Evolutionary conservation across 768 basidiomycete species (phyloP).

Genomic region (Tylopilus balloui): DNA sequence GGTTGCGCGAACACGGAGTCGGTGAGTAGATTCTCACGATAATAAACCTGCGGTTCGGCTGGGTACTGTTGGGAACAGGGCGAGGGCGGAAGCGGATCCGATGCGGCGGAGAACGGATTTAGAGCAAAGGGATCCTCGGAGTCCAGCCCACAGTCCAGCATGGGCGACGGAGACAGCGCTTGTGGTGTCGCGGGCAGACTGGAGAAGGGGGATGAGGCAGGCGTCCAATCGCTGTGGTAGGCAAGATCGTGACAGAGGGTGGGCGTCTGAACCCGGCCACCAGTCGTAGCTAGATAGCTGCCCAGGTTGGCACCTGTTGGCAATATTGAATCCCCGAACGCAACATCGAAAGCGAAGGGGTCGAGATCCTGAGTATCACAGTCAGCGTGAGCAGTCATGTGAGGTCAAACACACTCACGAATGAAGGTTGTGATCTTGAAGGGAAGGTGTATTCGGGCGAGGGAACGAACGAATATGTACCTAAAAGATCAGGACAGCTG

Average conservation of each 20-base stretch:
- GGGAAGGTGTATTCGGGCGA: conserved; percentile 27
- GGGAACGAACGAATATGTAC: conserved; percentile 33
- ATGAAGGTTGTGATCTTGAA: conserved; percentile 42
- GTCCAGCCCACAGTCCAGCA: conserved; percentile 23
- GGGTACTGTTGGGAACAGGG: conserved; percentile 20
- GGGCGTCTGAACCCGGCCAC: conserved; percentile 26
- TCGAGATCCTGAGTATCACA: conserved; percentile 24
- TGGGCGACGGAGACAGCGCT: conserved; percentile 30
- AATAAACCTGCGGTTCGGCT: conserved; percentile 18
- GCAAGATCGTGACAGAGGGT: conserved; percentile 40
- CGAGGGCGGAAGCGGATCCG: conserved; percentile 11
- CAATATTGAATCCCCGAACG: conserved; percentile 30
- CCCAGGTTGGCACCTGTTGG: conserved; percentile 13
- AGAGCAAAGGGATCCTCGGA: conserved; percentile 18
- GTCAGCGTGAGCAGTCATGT: conserved; percentile 3
- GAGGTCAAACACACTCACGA: conserved; percentile 38
- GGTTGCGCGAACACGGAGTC: conserved; percentile 16
- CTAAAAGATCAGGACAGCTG: conserved; percentile 31
- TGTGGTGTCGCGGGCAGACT: conserved; percentile 43
- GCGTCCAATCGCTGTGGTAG: conserved; percentile 39
- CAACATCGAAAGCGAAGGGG: conserved; percentile 26
- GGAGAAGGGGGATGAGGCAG: conserved; percentile 40
- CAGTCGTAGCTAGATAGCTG: conserved; percentile 20
- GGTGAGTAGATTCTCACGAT: conserved; percentile 11
- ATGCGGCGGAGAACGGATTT: conserved; percentile 17